These are phyloP conservation scores for Canariomyces notabilis DNA, from an alignment of 2,329 filamentous ascomycete species.

Conservation along the genomic window DNA sequence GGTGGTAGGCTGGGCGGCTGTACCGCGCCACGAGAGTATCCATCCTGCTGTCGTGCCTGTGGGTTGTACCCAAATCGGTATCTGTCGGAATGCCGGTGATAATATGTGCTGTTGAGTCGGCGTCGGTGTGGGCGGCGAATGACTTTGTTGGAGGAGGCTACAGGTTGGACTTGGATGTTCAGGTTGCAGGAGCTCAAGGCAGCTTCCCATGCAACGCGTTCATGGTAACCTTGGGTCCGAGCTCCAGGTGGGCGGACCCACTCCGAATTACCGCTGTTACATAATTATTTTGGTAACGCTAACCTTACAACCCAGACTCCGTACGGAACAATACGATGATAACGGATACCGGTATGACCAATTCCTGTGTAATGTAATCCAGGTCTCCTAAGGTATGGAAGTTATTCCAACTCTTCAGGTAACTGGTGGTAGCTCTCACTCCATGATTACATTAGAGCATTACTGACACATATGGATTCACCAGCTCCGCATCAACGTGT, in stretches of 20 bases:
- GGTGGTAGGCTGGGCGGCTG: slow-evolving; percentile 68
- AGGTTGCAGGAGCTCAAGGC: slow-evolving; percentile 20
- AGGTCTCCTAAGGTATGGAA: too few relatives aligned
- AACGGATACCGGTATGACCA: neutral
- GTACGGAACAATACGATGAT: too few relatives aligned
- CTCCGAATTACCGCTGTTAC: slow-evolving; percentile 4
- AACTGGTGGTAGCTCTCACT: too few relatives aligned
- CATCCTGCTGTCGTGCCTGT: slow-evolving; percentile 50
- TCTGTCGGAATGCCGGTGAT: neutral
- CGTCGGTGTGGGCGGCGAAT: slow-evolving; percentile 1
- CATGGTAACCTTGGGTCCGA: slow-evolving; percentile 10
- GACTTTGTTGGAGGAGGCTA: slow-evolving; percentile 2
- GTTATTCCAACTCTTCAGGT: too few relatives aligned
- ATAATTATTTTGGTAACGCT: too few relatives aligned
- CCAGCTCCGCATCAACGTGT: too few relatives aligned
- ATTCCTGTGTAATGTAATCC: too few relatives aligned
- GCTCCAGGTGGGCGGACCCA: slow-evolving; percentile 5
- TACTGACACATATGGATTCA: too few relatives aligned
- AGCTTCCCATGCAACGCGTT: slow-evolving; percentile 25
- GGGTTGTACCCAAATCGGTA: neutral
- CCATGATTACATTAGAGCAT: too few relatives aligned
- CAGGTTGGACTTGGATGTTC: slow-evolving; percentile 10
- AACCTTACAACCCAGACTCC: too few relatives aligned
- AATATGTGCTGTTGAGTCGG: neutral
- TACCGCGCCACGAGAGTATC: slow-evolving; percentile 91